Percentiles rank a stretch among this genome's conserved stretches.
Conservation (phyloP, 345 rosid genomes). For the Carallia pectinifolia region DNA sequence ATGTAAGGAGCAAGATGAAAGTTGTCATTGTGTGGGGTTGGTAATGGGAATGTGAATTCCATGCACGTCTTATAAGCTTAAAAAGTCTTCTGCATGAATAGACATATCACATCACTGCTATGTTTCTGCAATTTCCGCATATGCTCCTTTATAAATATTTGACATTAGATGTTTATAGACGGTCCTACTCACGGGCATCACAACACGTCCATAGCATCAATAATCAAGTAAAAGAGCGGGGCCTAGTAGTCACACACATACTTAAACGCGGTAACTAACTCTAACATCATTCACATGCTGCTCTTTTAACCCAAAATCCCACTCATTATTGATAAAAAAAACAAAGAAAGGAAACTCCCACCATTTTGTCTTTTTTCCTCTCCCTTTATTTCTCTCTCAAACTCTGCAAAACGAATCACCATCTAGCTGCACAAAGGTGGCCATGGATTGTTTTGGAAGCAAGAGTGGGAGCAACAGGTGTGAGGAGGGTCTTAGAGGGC, state of each 20-base stretch:
- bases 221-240: conserved; percentile 10
- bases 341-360: not conserved
- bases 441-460: conserved; percentile 50
- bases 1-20: not conserved
- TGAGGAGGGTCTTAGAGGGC: conserved; percentile 18
- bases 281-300: conserved; percentile 35
- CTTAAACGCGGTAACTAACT: not conserved
- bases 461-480: conserved; percentile 32
- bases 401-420: not conserved
- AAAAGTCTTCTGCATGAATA: conserved; percentile 12
- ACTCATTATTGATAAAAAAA: not conserved
- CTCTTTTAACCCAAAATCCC: conserved; percentile 17
- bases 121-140: not conserved
- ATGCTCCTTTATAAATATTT: not conserved
- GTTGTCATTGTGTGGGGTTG: not conserved
- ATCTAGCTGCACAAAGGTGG: not conserved
- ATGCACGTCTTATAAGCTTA: not conserved
- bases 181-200: conserved; percentile 32
- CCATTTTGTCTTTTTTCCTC: too few species aligned
- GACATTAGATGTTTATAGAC: not conserved
- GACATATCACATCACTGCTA: not conserved
- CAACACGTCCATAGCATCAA: conserved; percentile 19
- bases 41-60: conserved; percentile 21
- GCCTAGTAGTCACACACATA: not conserved
- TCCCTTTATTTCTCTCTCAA: not conserved